phyloP scores from a whole-genome alignment of 2,329 filamentous ascomycete genomes.

The Pseudohalonectria lignicola region DNA sequence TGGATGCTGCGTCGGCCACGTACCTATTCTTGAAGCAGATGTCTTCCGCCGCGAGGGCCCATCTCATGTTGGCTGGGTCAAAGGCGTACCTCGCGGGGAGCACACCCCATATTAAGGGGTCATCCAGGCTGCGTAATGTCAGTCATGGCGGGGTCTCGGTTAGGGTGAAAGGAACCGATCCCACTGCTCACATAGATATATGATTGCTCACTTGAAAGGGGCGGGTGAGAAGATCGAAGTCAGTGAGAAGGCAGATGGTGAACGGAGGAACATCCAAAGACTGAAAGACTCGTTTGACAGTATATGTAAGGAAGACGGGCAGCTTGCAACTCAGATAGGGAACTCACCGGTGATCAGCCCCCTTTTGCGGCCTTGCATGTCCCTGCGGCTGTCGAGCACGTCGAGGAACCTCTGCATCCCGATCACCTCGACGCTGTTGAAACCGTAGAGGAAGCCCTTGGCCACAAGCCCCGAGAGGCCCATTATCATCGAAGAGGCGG shows the following conservation, averaged over 20 bases:
- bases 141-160: neutral
- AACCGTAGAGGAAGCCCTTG: slow-evolving; percentile 61
- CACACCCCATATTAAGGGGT: slow-evolving; percentile 88
- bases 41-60: slow-evolving; percentile 86
- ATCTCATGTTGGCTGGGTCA: slow-evolving; percentile 66
- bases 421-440: slow-evolving; percentile 65
- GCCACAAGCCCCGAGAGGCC: slow-evolving; percentile 60
- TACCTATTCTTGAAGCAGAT: slow-evolving; percentile 88
- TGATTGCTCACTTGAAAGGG: slow-evolving; percentile 67
- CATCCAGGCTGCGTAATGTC: slow-evolving; percentile 58
- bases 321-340: too few relatives aligned
- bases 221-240: slow-evolving; percentile 7
- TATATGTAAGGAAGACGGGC: too few relatives aligned
- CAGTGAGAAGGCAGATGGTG: slow-evolving; percentile 1
- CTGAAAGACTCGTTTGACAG: too few relatives aligned
- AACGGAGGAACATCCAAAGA: neutral
- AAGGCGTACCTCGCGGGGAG: slow-evolving; percentile 66
- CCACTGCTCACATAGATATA: slow-evolving; percentile 67
- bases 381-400: slow-evolving; percentile 61
- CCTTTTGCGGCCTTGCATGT: slow-evolving; percentile 54
- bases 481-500: slow-evolving; percentile 64
- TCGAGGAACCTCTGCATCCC: slow-evolving; percentile 68
- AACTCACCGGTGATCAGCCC: slow-evolving; percentile 72
- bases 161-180: too few relatives aligned
- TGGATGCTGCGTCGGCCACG: slow-evolving; percentile 9